Conservation (phyloP, 2,329 filamentous ascomycete species). For the Claviceps humidiphila region DNA sequence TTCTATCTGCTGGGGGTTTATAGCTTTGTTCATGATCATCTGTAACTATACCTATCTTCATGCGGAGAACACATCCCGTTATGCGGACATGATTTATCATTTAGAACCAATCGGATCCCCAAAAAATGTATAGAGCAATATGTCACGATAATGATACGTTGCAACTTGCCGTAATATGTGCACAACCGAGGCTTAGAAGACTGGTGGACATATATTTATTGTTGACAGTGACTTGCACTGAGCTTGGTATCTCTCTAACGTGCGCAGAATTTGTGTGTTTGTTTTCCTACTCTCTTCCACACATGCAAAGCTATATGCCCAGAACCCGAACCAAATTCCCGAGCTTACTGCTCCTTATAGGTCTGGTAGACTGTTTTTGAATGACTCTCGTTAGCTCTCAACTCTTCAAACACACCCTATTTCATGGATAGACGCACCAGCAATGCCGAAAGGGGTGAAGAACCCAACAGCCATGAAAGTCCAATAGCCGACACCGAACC, state of each 20-base stretch:
- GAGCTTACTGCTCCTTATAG: conserved; percentile 25
- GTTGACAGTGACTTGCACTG: conserved; percentile 15
- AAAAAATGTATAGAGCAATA: background rate
- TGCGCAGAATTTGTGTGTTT: conserved; percentile 15
- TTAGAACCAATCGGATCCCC: background rate
- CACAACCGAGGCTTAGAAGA: background rate
- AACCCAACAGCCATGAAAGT: conserved; percentile 47
- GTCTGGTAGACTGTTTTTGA: conserved; percentile 32
- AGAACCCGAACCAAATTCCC: conserved; percentile 4
- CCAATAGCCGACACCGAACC: conserved; percentile 78
- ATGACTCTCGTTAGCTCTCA: conserved; percentile 2
- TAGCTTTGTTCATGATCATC: background rate
- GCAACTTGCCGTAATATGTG: background rate
- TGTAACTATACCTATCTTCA: background rate
- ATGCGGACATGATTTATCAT: background rate
- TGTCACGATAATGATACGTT: background rate
- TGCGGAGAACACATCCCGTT: background rate
- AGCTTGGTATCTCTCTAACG: conserved; percentile 19
- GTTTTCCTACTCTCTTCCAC: conserved; percentile 11
- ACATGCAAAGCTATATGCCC: conserved; percentile 8
- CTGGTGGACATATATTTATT: conserved; percentile 9
- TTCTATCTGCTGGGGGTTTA: background rate
- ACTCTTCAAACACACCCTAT: background rate
- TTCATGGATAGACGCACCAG: conserved; percentile 32
- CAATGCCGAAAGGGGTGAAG: conserved; percentile 48